Conservation (phyloP, 2,329 filamentous ascomycete species). For the Tolypocladium tundrense region DNA sequence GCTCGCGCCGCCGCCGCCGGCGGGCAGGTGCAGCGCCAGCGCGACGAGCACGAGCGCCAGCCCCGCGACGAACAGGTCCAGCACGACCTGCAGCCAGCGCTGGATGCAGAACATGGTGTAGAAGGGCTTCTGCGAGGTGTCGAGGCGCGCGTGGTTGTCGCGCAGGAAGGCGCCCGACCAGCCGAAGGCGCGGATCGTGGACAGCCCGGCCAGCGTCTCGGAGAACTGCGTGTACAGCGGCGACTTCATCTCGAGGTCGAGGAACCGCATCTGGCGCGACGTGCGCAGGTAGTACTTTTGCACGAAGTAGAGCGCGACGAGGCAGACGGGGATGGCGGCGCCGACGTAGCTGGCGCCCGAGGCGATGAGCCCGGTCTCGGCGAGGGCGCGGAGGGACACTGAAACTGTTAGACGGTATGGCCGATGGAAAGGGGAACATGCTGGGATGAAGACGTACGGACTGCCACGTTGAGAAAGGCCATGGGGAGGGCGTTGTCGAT, state of each 20-base stretch:
- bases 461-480: background rate
- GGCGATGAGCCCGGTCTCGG: conserved; percentile 12
- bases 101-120: conserved; percentile 40
- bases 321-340: conserved; percentile 29
- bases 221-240: conserved; percentile 41
- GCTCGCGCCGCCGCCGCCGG: conserved; percentile 7
- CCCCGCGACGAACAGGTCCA: conserved; percentile 36
- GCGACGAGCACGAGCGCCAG: conserved; percentile 34
- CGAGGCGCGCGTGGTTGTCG: conserved; percentile 23
- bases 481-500: background rate
- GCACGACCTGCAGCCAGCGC: conserved; percentile 35
- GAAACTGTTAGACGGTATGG: background rate
- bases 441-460: background rate
- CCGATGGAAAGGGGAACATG: no score
- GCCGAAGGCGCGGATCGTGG: conserved; percentile 38
- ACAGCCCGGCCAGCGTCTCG: conserved; percentile 35
- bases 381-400: conserved; percentile 11
- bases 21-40: conserved; percentile 25
- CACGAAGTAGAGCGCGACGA: conserved; percentile 29
- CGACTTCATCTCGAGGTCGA: conserved; percentile 40
- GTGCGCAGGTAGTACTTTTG: conserved; percentile 42
- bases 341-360: conserved; percentile 18
- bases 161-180: conserved; percentile 28
- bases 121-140: conserved; percentile 36
- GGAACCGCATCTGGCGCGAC: conserved; percentile 38